Conservation (phyloP, 78 protist species). For the Dictyostelium purpureum region DNA sequence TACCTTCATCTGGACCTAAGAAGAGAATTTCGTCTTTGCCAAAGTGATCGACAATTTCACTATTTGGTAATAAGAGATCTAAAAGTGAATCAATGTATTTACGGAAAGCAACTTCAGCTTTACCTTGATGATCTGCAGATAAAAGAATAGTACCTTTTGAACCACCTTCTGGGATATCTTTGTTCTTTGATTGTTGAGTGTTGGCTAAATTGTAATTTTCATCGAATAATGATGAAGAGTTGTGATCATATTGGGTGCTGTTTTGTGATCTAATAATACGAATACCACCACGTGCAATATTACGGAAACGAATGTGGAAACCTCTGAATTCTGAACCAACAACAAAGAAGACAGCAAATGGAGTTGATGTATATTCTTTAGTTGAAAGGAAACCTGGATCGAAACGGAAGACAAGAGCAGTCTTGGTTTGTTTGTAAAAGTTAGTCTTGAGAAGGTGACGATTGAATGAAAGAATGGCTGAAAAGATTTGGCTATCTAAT, state of each 20-base stretch:
- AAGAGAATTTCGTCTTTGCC: slow-evolving; percentile 41
- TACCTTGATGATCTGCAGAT: slow-evolving; percentile 18
- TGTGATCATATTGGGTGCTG: slow-evolving; percentile 69
- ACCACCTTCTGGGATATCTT: slow-evolving; percentile 97
- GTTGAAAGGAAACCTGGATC: slow-evolving; percentile 82
- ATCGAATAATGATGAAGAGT: slow-evolving; percentile 72
- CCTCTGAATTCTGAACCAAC: slow-evolving; percentile 91
- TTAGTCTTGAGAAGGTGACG: slow-evolving; percentile 86
- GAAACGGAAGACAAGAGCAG: slow-evolving; percentile 91
- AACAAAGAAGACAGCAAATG: slow-evolving; percentile 89
- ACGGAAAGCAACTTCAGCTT: slow-evolving; percentile 71
- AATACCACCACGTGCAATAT: slow-evolving; percentile 94
- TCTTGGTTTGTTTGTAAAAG: slow-evolving; percentile 81
- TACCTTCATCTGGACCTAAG: slow-evolving; percentile 82
- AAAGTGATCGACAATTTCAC: slow-evolving; percentile 68
- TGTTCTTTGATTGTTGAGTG: slow-evolving; percentile 94
- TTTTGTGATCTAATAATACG: slow-evolving; percentile 82
- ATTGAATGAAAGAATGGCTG: slow-evolving; percentile 51
- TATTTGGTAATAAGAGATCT: slow-evolving; percentile 74
- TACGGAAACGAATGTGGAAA: slow-evolving; percentile 94
- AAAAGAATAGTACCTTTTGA: slow-evolving; percentile 88
- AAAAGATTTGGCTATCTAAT: slow-evolving; percentile 54
- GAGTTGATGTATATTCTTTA: slow-evolving; percentile 66
- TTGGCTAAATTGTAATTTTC: slow-evolving; percentile 93
- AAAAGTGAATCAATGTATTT: slow-evolving; percentile 82